Base-by-base conservation (phyloP, 768 basidiomycete genomes). In the Ephemerocybe angulata region DNA sequence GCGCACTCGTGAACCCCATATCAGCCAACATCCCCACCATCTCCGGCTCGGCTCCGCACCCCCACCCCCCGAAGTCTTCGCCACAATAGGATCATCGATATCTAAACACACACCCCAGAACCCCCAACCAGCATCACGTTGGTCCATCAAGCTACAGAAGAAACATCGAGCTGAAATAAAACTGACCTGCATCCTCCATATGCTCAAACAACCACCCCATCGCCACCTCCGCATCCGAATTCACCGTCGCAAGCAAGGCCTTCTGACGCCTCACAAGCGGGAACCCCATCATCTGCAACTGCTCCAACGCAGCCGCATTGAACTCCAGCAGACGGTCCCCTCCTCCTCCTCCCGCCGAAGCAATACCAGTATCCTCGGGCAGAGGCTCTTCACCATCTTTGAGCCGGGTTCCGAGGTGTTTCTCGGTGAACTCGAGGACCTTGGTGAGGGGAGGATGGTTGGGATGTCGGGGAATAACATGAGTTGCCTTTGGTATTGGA, bases 201-300 rank as follows among this genome's bases (percentile, higher is more conserved):
- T 97, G 96, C 40, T 70, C 77, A 64, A 98, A 96, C 37, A 99
- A 70, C 96, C 96, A 99, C 55, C 93, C 86, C 93, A 96, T 95
- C 0, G 96, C 96, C 0, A 75, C 79, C 58, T 95, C 90, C 0
- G 88, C 73, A 55, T 85, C 84, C 38, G 11, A 17, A 15, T 69
- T 86, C 0, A 92, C 92, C 0, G 94, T 98, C 0, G 93, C 93
- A 10, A 96, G 75, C 4, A 98, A 68, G 0, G 95, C 97, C 61
- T 93, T 94, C 62, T 96, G 88, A 67, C 90, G 93, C 22, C 94
- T 82, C 7, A 93, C 67, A 0, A 72, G 66, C 0, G 95, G 90
- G 78, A 99, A 98, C 0, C 96, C 96, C 93, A 98, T 95, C 0
- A 73, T 85, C 62, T 90, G 83, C 22, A 98, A 74, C 70, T 88